A percentile compares a stretch with the other conserved stretches of the same genome.
Conservation (phyloP, 805 yeast species). For the Candida tammaniensis region DNA sequence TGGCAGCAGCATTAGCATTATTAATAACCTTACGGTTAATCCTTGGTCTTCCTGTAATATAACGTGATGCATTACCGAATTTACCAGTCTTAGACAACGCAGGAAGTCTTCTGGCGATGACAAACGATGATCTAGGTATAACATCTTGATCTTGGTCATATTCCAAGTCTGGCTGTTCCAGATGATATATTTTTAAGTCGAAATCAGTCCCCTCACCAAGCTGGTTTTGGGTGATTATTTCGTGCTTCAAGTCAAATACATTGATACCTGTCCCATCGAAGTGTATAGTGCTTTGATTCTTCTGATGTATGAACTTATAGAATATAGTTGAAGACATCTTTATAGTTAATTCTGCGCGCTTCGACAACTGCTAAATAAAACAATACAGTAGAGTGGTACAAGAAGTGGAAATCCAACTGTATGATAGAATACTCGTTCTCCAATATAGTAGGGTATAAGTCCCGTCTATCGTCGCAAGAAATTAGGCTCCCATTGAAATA, state of each 20-base stretch:
- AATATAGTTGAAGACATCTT: constrained; percentile 84
- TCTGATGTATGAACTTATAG: constrained; percentile 82
- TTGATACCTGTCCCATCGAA: constrained; percentile 98
- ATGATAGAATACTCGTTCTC: constrained; percentile 8
- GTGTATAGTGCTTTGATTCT: constrained; percentile 68
- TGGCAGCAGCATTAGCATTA: constrained; percentile 17
- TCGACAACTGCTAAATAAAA: background rate
- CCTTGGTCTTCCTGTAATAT: constrained; percentile 69
- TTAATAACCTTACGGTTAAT: constrained; percentile 39
- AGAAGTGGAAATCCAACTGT: background rate
- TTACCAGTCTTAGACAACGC: constrained; percentile 43
- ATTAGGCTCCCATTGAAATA: constrained; percentile 15
- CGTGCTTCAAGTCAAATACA: constrained; percentile 90
- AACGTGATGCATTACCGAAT: constrained; percentile 61
- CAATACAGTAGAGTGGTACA: background rate
- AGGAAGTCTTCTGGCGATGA: constrained; percentile 78
- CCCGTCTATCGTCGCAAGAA: constrained; percentile 5
- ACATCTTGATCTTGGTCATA: constrained; percentile 87
- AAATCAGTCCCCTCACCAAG: constrained; percentile 83
- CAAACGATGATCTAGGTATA: constrained; percentile 85
- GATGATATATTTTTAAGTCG: constrained; percentile 66
- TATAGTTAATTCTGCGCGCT: background rate
- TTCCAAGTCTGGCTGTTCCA: constrained; percentile 56
- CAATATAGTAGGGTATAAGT: constrained; percentile 10
- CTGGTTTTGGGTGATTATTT: constrained; percentile 77